Conservation (phyloP, 495 filamentous ascomycete genomes). For the Sordaria brevicollis region DNA sequence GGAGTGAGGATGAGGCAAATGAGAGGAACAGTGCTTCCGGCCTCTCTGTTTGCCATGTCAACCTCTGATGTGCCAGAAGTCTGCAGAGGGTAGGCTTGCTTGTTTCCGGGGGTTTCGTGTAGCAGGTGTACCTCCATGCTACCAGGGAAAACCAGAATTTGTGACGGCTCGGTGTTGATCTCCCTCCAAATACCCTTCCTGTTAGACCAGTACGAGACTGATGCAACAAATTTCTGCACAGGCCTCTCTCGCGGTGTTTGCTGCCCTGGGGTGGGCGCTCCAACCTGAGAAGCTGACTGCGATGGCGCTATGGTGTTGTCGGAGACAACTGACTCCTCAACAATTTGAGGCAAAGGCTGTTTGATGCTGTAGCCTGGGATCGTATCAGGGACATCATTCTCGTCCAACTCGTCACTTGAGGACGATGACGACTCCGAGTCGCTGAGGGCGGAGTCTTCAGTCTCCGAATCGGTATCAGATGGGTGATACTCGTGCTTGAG, state of each 20-base stretch:
- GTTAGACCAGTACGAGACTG: conserved; percentile 77
- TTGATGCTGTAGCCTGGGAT: conserved; percentile 39
- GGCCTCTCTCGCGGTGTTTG: conserved; percentile 40
- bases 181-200: conserved; percentile 69
- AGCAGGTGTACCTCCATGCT: conserved; percentile 75
- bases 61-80: conserved; percentile 27
- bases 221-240: conserved; percentile 54
- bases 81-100: conserved; percentile 30
- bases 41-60: conserved; percentile 27
- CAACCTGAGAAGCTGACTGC: conserved; percentile 63
- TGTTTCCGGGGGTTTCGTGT: conserved; percentile 31
- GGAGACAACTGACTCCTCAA: conserved; percentile 23
- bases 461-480: conserved; percentile 53
- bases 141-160: conserved; percentile 70
- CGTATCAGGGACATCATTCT: conserved; percentile 39
- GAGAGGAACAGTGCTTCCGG: conserved; percentile 41
- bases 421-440: conserved; percentile 34
- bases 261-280: conserved; percentile 36
- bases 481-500: conserved; percentile 97
- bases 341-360: conserved; percentile 8
- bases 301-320: conserved; percentile 56
- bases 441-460: conserved; percentile 38
- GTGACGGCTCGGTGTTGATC: conserved; percentile 55
- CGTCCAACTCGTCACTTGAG: conserved; percentile 42
- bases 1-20: conserved; percentile 80